A percentile compares a stretch with the other conserved stretches of the same genome.
phyloP scores from a whole-genome alignment of 1,284 basidiomycete species.

The Ustilago nuda region DNA sequence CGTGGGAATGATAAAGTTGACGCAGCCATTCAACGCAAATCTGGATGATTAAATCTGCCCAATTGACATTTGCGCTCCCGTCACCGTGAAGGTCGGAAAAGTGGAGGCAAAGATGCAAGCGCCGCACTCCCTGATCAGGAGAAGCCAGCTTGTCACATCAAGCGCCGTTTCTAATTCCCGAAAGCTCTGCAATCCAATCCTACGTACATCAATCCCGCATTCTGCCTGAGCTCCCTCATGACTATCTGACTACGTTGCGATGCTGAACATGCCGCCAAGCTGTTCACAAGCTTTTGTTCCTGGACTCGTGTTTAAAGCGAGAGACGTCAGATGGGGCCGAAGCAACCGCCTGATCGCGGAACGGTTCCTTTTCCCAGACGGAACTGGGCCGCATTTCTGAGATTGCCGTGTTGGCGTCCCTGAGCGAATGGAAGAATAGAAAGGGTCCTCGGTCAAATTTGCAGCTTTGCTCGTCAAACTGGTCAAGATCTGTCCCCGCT shows the following conservation, averaged over 20 bases:
- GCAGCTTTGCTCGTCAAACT: not conserved
- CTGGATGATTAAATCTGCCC: too few relatives aligned
- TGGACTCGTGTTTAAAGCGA: not conserved
- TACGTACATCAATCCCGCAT: not conserved
- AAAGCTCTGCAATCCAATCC: not conserved
- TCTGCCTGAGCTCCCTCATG: not conserved
- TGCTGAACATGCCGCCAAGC: not conserved
- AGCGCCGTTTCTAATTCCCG: not conserved
- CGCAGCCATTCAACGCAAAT: too few relatives aligned
- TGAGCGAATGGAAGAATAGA: not conserved
- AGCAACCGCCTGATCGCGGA: not conserved
- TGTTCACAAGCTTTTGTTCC: not conserved
- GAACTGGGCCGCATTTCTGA: not conserved
- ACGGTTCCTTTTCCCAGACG: not conserved
- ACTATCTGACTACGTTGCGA: not conserved
- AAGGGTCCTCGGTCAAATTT: not conserved
- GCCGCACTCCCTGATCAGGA: not conserved
- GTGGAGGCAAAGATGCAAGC: not conserved
- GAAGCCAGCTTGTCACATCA: not conserved
- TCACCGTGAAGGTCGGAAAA: not conserved
- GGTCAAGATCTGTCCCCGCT: not conserved
- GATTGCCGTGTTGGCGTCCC: constrained; percentile 1
- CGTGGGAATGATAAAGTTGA: too few relatives aligned
- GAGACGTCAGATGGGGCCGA: not conserved
- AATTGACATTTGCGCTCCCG: too few relatives aligned